Evolutionary conservation across 306 rosid genomes (phyloP).

Genomic region (Abrus precatorius): DNA sequence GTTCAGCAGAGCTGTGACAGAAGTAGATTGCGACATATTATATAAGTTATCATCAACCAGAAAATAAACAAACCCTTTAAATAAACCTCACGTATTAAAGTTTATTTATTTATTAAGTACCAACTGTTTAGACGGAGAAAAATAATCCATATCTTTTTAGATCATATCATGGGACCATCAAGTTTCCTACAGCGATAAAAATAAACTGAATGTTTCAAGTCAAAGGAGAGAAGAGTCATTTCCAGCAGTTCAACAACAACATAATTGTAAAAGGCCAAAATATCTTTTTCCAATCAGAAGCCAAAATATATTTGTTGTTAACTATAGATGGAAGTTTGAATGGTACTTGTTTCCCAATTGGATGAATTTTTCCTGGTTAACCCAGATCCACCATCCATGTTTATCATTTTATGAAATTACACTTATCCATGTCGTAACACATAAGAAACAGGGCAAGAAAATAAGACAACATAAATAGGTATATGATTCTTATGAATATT

Average conservation of each 20-base stretch:
- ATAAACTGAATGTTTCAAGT: not conserved
- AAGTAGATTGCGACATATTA: not conserved
- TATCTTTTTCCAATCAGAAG: not conserved
- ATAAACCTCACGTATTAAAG: not conserved
- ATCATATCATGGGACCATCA: not conserved
- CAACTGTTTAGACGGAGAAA: not conserved
- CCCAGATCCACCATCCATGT: slow-evolving; percentile 1
- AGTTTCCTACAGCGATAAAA: not conserved
- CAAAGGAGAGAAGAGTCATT: slow-evolving; percentile 17
- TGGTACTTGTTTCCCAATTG: not conserved
- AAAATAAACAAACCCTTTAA: not conserved
- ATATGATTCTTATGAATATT: not conserved
- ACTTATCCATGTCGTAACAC: not conserved
- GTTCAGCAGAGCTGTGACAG: not conserved
- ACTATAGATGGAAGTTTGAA: slow-evolving; percentile 1
- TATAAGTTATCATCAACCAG: slow-evolving; percentile 21
- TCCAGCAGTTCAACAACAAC: slow-evolving; percentile 32
- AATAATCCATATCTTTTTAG: not conserved
- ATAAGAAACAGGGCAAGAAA: not conserved
- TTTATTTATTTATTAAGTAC: not conserved
- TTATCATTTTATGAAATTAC: slow-evolving; percentile 20
- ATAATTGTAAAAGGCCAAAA: not conserved
- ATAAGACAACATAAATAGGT: not conserved
- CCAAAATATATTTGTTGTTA: slow-evolving; percentile 28
- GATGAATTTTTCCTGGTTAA: slow-evolving; percentile 10